Percentiles rank a stretch among this genome's conserved stretches.
phyloP scores from a whole-genome alignment of 352 stramenopile genomes.

The Pythium aphanidermatum region DNA sequence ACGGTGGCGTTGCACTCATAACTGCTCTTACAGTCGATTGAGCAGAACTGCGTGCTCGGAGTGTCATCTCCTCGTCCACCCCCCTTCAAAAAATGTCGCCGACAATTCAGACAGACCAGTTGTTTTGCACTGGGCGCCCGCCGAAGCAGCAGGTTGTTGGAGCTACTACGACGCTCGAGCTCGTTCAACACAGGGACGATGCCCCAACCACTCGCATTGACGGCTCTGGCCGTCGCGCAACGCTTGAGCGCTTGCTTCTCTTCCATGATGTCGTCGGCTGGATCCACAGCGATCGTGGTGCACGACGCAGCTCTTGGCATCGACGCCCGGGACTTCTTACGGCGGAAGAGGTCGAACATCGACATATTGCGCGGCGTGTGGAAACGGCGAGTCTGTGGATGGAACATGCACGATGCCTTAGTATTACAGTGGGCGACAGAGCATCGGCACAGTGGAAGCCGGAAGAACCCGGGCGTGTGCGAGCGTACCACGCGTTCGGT shows the following conservation, averaged over 20 bases:
- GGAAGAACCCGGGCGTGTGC: too few species aligned
- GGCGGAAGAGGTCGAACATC: constrained; percentile 10
- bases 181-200: constrained; percentile 19
- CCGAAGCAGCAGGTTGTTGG: not conserved
- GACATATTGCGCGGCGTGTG: too few species aligned
- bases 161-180: constrained; percentile 7
- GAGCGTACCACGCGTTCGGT: too few species aligned
- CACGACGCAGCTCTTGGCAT: not conserved
- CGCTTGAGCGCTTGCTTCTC: constrained; percentile 1
- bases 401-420: too few species aligned
- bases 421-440: too few species aligned
- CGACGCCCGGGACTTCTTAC: not conserved
- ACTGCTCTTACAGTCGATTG: constrained; percentile 39
- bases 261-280: not conserved
- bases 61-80: not conserved
- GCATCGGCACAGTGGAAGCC: too few species aligned
- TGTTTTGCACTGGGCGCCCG: constrained; percentile 4
- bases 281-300: not conserved
- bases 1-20: constrained; percentile 20
- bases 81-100: constrained; percentile 5
- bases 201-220: constrained; percentile 6
- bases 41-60: constrained; percentile 26
- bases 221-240: not conserved
- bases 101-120: constrained; percentile 15
- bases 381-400: too few species aligned